Base-by-base conservation (phyloP, 78 protist species). In the Polysphondylium violaceum region DNA sequence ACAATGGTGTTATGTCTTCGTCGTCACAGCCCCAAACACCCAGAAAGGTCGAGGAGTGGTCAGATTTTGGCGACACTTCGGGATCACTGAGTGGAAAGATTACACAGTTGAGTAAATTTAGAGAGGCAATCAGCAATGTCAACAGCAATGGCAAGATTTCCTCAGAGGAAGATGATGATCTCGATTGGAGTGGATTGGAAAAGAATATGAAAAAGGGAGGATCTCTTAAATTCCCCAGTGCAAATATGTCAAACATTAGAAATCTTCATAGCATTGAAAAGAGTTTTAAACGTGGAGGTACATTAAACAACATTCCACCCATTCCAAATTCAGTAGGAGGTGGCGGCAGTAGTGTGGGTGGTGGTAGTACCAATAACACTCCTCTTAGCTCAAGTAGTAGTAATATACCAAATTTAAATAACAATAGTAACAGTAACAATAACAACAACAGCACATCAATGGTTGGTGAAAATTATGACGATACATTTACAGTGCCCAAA, bases 41-140 rank as follows among this genome's bases (percentile, higher is more conserved):
- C 17, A 63, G 76, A 65, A 64, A 79, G n/a, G 78, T 67, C 17
- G 89, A 79, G 31, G 89, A 79, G 21, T 79, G 89, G 89, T 50
- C 61, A 0, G 89, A 79, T 68, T 79, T 79, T 41, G 89, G 74
- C 14, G 60, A 56, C 21, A 56, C 83, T 2, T 38, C 35, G 29
- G 56, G 21, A 1, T 43, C 44, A 41, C 64, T 69, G 35, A 33
- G 65, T 11, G 76, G 76, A 43, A 68, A 68, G 43, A 68, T 68
- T 19, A 68, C 31, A 3, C 78, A 72, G 33, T 21, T 72, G 51
- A 69, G 41, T 41, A 83, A 69, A 44, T 68, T 27, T 23, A 69
- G 53, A 44, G 56, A 55, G 44, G 23, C 11, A 7, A 47, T 47
- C 53, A 47, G 7, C 53, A 16, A 38, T 65, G 11, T 65, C 0